These are phyloP conservation scores for Dactylis glomerata DNA, from an alignment of 176 grass and related monocot genomes.

Conservation along the genomic window DNA sequence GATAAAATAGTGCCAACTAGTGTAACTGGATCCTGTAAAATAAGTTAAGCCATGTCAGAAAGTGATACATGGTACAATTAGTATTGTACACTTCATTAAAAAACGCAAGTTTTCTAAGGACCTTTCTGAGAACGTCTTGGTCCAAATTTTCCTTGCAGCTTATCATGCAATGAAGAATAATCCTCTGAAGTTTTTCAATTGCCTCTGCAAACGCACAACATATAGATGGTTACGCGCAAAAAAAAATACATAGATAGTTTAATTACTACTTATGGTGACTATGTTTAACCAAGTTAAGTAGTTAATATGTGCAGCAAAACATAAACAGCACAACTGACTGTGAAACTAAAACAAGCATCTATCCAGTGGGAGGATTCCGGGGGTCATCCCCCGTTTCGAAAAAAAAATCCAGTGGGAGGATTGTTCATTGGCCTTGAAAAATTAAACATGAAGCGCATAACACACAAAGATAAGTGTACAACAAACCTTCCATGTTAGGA, in stretches of 20 bases:
- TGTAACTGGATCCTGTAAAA: conserved; percentile 57
- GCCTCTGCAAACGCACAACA: conserved; percentile 55
- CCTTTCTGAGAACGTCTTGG: conserved; percentile 48
- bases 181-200: conserved; percentile 57
- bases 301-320: not conserved
- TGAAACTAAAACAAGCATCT: conserved; percentile 3
- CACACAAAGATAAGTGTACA: not conserved
- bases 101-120: conserved; percentile 2
- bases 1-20: conserved; percentile 63
- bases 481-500: conserved; percentile 47
- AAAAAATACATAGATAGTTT: not conserved
- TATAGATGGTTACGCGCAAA: not conserved
- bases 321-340: not conserved
- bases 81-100: not conserved
- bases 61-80: not conserved
- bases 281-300: not conserved
- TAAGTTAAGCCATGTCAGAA: conserved; percentile 1
- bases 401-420: not conserved
- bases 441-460: not conserved
- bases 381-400: too few species aligned
- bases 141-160: conserved; percentile 77
- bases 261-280: not conserved
- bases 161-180: conserved; percentile 62
- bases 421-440: not conserved
- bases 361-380: not conserved